These are phyloP conservation scores for Saccharomyces eubayanus DNA, from an alignment of 805 yeast species.

Conservation along the genomic window DNA sequence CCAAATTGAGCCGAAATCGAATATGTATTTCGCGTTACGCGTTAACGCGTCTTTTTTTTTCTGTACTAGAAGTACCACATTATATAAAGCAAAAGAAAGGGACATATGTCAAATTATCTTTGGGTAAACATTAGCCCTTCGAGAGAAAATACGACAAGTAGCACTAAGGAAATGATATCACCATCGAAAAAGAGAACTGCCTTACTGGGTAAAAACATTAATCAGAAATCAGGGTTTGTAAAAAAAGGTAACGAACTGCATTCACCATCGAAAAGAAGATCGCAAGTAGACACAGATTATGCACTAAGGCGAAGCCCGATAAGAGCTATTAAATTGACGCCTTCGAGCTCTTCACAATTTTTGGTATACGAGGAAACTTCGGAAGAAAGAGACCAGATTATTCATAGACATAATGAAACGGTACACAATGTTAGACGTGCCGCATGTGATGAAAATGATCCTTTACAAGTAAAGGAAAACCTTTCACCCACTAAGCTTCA, in stretches of 20 bases:
- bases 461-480: neutral
- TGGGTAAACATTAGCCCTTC: neutral
- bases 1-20: neutral
- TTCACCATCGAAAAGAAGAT: neutral
- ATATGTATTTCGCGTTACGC: neutral
- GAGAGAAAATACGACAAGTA: neutral
- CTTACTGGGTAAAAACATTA: neutral
- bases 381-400: neutral
- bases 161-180: neutral
- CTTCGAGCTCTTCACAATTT: neutral
- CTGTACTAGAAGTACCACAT: neutral
- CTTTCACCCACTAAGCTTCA: neutral
- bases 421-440: neutral
- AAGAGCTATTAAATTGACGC: neutral
- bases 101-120: neutral
- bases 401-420: neutral
- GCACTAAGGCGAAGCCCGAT: neutral
- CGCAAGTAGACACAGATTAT: neutral
- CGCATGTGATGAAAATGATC: neutral
- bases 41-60: neutral
- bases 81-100: neutral
- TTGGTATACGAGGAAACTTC: neutral
- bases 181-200: neutral
- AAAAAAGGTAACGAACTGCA: neutral
- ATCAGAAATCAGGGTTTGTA: neutral